Evolutionary conservation across 805 yeast species (phyloP).

Genomic region (Metschnikowia orientalis): DNA sequence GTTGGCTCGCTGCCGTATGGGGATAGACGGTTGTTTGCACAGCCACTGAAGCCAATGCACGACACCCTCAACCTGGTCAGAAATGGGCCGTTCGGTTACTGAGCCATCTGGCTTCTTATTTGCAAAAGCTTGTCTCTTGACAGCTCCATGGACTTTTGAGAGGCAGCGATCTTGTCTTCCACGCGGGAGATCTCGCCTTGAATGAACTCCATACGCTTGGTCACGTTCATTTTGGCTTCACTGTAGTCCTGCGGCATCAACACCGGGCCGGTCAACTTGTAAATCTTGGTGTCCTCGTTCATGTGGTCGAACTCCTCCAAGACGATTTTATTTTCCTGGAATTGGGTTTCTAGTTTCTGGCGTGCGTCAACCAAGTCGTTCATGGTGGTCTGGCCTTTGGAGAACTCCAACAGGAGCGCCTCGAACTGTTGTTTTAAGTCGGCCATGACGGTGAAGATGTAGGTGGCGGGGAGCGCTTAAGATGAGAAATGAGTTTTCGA

Average conservation of each 20-base stretch:
- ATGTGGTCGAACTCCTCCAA: conserved; percentile 67
- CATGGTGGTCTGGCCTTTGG: conserved; percentile 42
- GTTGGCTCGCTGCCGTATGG: too few relatives aligned
- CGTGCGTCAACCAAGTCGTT: conserved; percentile 63
- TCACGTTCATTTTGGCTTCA: conserved; percentile 82
- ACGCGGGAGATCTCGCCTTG: conserved; percentile 68
- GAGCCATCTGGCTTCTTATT: conserved; percentile 34
- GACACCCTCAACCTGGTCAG: too few relatives aligned
- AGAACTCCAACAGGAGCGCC: conserved; percentile 42
- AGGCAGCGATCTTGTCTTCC: conserved; percentile 56
- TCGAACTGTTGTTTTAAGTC: conserved; percentile 37
- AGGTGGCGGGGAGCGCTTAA: neutral
- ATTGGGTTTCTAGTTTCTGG: conserved; percentile 87
- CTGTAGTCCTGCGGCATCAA: conserved; percentile 79
- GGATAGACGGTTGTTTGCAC: too few relatives aligned
- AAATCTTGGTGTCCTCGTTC: conserved; percentile 69
- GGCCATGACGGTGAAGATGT: conserved; percentile 16
- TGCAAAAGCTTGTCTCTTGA: conserved; percentile 53
- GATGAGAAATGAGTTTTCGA: too few relatives aligned
- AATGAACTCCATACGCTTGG: conserved; percentile 86
- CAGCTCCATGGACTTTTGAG: conserved; percentile 49
- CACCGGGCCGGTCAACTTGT: conserved; percentile 88
- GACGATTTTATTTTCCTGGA: conserved; percentile 90
- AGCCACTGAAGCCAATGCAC: too few relatives aligned
- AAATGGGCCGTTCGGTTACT: too few relatives aligned